Base-by-base conservation (phyloP, 352 stramenopile genomes). In the Phytophthora agathidicida region DNA sequence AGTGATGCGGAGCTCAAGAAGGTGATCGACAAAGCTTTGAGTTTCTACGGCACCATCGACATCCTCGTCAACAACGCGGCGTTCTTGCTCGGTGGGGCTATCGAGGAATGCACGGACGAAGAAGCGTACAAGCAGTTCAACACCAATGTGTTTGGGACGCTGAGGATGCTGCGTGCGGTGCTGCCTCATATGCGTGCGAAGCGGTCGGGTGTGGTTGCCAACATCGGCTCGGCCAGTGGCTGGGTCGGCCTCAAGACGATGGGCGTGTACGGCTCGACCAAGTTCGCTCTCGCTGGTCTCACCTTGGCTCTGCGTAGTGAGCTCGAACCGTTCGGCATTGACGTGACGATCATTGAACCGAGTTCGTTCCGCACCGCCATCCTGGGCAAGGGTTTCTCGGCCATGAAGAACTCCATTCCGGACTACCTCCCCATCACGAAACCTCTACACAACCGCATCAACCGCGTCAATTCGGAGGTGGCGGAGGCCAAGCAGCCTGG, bases 31-130 rank as follows among this genome's bases (percentile, higher is more conserved):
- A 35, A 75, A 35, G 73, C 73, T 0, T 24, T 79, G 24, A 47
- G 36, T 7, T 51, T 78, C 37, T 77, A 80, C 54, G 75, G 73
- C 19, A 57, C 60, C 23, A 80, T 86, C 52, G 71, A 86, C 49
- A 70, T 83, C 39, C 51, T 86, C 16, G 71, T 86, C 13, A 83
- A 83, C 59, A 81, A 86, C 38, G 73, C 73, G 7, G 71, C 64
- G 6, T 81, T 81, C 36, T 39, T 73, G 37, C 68, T 79, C 8
- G 61, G 72, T 14, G 75, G 73, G 7, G 71, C 73, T 0, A 68
- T 86, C 23, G 75, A 86, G 48, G 75, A 81, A 50, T 77, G 67
- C 43, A 65, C 63, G 14, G 36, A 61, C 33, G 59, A 73, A 28
- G 73, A 82, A 61, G 68, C 61, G 5, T 61, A 57, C 33, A 24